A percentile compares a stretch with the other conserved stretches of the same genome.
These are phyloP conservation scores for Raddia guianensis DNA, from an alignment of 176 grass and related monocot species.

Conservation along the genomic window DNA sequence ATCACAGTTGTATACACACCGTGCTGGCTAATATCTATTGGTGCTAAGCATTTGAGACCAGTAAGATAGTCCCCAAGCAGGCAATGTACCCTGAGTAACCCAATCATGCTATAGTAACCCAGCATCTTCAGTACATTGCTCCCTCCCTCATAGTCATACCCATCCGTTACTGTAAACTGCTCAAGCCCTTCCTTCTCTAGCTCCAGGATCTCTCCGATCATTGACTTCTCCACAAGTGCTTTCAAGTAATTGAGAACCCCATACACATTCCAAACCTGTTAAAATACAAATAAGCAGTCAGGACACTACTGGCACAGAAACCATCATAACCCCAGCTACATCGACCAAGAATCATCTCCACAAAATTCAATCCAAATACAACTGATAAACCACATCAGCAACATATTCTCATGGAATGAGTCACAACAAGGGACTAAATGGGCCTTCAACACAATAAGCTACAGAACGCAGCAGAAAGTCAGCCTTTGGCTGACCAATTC, in stretches of 20 bases:
- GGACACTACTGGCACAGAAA: not conserved
- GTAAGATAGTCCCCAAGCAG: slow-evolving; percentile 95
- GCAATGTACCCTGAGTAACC: slow-evolving; percentile 93
- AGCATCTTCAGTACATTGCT: slow-evolving; percentile 98
- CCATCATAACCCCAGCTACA: not conserved
- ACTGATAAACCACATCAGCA: slow-evolving; percentile 5
- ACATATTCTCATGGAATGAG: not conserved
- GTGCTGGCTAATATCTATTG: slow-evolving; percentile 91
- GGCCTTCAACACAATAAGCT: not conserved
- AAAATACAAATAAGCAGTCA: not conserved
- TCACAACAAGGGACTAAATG: not conserved
- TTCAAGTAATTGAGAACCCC: slow-evolving; percentile 96
- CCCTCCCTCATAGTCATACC: slow-evolving; percentile 89
- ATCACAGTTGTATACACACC: slow-evolving; percentile 96
- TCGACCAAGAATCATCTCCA: not conserved
- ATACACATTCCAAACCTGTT: slow-evolving; percentile 57
- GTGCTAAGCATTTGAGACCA: slow-evolving; percentile 84
- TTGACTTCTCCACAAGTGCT: slow-evolving; percentile 95
- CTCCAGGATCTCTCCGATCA: slow-evolving; percentile 83
- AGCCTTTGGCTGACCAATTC: not conserved
- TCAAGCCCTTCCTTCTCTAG: slow-evolving; percentile 93
- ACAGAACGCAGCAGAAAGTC: not conserved
- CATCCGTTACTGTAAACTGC: slow-evolving; percentile 81
- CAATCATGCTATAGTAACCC: slow-evolving; percentile 99
- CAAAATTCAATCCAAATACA: not conserved